phyloP scores from a whole-genome alignment of 2,329 filamentous ascomycete species.

The Biscogniauxia mediterranea region DNA sequence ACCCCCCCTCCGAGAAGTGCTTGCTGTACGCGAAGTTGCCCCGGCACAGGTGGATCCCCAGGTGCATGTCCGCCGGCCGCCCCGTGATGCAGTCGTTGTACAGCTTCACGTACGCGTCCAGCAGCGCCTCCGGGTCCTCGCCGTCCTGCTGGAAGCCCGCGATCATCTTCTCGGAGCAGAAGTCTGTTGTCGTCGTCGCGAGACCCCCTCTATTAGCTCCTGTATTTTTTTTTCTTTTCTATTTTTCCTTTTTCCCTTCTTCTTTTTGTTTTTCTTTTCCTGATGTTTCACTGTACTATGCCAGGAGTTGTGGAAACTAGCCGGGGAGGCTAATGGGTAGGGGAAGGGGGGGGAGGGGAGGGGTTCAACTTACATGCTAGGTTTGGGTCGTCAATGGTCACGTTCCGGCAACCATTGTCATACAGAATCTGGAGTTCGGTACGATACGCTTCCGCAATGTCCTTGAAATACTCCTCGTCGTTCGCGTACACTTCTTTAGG shows the following conservation, averaged over 20 bases:
- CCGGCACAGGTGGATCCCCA: conserved; percentile 74
- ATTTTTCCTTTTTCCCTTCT: too few species aligned
- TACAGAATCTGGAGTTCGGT: conserved; percentile 59
- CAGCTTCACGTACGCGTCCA: conserved; percentile 73
- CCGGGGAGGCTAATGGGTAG: too few species aligned
- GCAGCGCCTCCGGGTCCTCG: conserved; percentile 65
- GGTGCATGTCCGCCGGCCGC: conserved; percentile 67
- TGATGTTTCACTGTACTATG: too few species aligned
- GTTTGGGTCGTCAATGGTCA: conserved; percentile 66
- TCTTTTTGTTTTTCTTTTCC: neutral
- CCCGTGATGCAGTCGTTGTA: conserved; percentile 71
- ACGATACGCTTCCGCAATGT: conserved; percentile 61
- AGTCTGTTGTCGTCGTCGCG: conserved; percentile 47
- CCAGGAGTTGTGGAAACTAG: too few species aligned
- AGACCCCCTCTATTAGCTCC: neutral
- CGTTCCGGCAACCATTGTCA: conserved; percentile 60
- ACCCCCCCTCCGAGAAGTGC: conserved; percentile 66
- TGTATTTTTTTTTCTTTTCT: neutral
- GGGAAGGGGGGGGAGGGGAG: too few species aligned
- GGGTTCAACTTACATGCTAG: conserved; percentile 56
- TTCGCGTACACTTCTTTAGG: conserved; percentile 55
- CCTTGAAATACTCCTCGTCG: conserved; percentile 62
- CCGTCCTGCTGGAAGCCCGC: conserved; percentile 69
- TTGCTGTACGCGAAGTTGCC: conserved; percentile 65
- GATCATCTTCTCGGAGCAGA: conserved; percentile 72